Percentiles rank a stretch among this genome's conserved stretches.
Evolutionary conservation across 768 basidiomycete species (phyloP).

Genomic region (Suillus lakei): DNA sequence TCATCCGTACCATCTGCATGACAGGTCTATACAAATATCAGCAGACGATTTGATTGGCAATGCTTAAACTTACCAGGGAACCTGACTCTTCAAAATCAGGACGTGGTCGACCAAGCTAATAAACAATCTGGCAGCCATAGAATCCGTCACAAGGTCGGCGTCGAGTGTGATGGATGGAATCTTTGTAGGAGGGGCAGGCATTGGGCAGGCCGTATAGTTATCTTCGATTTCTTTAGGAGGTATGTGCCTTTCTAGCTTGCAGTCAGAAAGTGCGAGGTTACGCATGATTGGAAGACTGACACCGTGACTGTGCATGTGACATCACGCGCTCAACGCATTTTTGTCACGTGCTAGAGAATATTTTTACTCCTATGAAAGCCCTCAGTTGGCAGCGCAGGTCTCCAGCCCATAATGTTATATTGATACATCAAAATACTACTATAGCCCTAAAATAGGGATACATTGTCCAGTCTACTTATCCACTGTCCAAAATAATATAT

Average conservation of each 20-base stretch:
- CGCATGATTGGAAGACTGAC: neutral
- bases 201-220: neutral
- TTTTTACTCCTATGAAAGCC: neutral
- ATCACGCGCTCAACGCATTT: neutral
- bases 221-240: no score
- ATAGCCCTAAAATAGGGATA: no score
- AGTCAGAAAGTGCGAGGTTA: neutral
- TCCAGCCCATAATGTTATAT: no score
- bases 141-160: constrained; percentile 54
- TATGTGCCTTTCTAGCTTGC: neutral
- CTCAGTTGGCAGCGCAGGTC: no score
- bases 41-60: neutral
- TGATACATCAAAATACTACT: no score
- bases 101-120: constrained; percentile 69
- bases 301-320: neutral
- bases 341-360: neutral
- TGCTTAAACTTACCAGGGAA: constrained; percentile 68
- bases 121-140: constrained; percentile 67
- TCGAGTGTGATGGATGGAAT: constrained; percentile 54
- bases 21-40: constrained; percentile 53
- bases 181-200: constrained; percentile 9
- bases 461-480: no score
- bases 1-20: constrained; percentile 62
- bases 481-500: no score
- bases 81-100: constrained; percentile 77